Evolutionary conservation across 2,329 filamentous ascomycete species (phyloP).

Genomic region (Pseudonectria buxi): DNA sequence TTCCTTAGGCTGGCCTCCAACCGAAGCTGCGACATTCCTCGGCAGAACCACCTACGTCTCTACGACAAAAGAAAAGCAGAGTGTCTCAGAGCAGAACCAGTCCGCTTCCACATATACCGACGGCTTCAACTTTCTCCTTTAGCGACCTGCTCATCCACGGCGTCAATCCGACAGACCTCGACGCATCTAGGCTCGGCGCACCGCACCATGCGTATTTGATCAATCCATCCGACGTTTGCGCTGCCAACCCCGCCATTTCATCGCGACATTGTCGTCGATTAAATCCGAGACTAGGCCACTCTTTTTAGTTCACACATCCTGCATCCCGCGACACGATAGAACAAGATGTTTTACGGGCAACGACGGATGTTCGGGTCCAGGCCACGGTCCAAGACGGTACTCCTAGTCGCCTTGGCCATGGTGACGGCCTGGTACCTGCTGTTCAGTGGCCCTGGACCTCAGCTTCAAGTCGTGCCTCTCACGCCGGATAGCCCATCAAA

Average conservation of each 20-base stretch:
- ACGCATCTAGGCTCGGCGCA: constrained; percentile 2
- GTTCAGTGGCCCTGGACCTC: constrained; percentile 29
- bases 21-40: constrained; percentile 29
- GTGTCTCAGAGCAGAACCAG: no score
- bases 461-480: constrained; percentile 30
- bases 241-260: constrained; percentile 1
- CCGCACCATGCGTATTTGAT: constrained; percentile 17
- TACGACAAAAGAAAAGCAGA: no score
- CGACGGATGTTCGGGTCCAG: constrained; percentile 26
- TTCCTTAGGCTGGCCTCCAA: constrained; percentile 23
- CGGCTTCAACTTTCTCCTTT: no score
- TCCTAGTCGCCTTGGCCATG: constrained; percentile 34
- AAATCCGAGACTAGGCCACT: constrained; percentile 3
- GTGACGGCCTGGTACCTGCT: constrained; percentile 39
- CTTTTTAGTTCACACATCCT: constrained; percentile 1
- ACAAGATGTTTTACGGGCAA: constrained; percentile 28
- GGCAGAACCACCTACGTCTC: constrained; percentile 2
- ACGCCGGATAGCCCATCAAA: constrained; percentile 4
- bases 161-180: constrained; percentile 4
- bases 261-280: constrained; percentile 6
- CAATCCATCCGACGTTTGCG: constrained; percentile 7
- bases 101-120: no score
- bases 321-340: constrained; percentile 13
- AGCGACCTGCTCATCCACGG: constrained; percentile 5
- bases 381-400: constrained; percentile 35